These are phyloP conservation scores for Daldinia eschscholtzii DNA, from an alignment of 2,329 filamentous ascomycete genomes.

Conservation along the genomic window DNA sequence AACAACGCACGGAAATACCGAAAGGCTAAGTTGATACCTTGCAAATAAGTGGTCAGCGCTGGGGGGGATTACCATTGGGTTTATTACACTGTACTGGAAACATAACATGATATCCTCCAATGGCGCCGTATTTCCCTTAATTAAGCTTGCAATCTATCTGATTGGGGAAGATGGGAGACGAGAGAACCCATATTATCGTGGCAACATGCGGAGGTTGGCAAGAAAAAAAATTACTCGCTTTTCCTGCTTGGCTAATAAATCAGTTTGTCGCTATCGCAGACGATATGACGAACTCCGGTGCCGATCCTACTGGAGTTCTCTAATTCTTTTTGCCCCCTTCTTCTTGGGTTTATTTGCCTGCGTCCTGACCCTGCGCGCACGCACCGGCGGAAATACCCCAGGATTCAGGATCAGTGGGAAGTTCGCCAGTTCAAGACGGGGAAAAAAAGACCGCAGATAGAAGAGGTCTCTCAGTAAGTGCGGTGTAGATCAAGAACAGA, in stretches of 20 bases:
- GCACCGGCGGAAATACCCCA: slow-evolving; percentile 32
- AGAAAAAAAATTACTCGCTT: slow-evolving; percentile 37
- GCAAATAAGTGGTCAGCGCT: slow-evolving; percentile 8
- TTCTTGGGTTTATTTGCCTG: neutral
- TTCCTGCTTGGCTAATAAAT: slow-evolving; percentile 41
- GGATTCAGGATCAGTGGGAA: slow-evolving; percentile 24
- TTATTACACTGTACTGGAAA: slow-evolving; percentile 28
- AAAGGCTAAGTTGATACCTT: slow-evolving; percentile 11
- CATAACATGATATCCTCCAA: slow-evolving; percentile 24
- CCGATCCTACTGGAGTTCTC: slow-evolving; percentile 40
- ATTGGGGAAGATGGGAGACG: slow-evolving; percentile 20
- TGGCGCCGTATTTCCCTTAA: slow-evolving; percentile 37
- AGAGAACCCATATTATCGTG: slow-evolving; percentile 44
- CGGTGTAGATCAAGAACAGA: slow-evolving; percentile 50
- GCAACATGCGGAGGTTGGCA: slow-evolving; percentile 45
- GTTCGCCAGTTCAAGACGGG: slow-evolving; percentile 30
- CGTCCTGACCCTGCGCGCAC: slow-evolving; percentile 6
- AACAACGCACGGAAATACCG: slow-evolving; percentile 25
- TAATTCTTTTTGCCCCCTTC: slow-evolving; percentile 20
- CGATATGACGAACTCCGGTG: slow-evolving; percentile 44
- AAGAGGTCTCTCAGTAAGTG: slow-evolving; percentile 40
- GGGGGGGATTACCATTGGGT: slow-evolving; percentile 1
- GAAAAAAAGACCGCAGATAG: slow-evolving; percentile 38
- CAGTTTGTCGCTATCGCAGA: slow-evolving; percentile 37
- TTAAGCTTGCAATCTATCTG: slow-evolving; percentile 43